Conservation (phyloP, 75 land plant genomes). For the Pinus tabuliformis region DNA sequence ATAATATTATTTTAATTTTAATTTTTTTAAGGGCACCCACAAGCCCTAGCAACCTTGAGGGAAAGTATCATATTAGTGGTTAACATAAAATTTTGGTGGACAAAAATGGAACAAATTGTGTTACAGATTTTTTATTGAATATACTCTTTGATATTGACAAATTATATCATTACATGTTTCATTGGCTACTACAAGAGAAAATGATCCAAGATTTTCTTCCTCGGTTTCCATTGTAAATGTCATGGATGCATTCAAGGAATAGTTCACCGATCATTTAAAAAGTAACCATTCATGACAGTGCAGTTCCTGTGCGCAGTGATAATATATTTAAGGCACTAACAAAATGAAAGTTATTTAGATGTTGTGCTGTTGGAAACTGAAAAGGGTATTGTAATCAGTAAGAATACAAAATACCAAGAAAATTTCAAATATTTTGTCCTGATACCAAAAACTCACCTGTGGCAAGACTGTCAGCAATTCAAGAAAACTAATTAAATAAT, state of each 20-base stretch:
- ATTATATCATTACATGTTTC: not conserved
- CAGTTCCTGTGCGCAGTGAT: not conserved
- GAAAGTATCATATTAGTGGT: too few relatives aligned
- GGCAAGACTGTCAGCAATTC: conserved; percentile 88
- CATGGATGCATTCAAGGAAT: not conserved
- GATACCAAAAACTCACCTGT: conserved; percentile 47
- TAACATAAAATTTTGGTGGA: too few relatives aligned
- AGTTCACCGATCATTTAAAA: not conserved
- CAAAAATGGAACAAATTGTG: too few relatives aligned
- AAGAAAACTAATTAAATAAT: conserved; percentile 61
- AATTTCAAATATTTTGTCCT: not conserved
- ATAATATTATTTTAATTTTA: too few relatives aligned
- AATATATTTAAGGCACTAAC: not conserved
- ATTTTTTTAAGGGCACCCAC: too few relatives aligned
- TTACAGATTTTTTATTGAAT: too few relatives aligned
- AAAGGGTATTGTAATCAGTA: not conserved
- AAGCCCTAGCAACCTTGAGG: too few relatives aligned
- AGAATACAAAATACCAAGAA: not conserved
- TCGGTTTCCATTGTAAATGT: not conserved
- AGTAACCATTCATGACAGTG: not conserved
- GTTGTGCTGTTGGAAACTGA: not conserved
- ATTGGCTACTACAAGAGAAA: not conserved
- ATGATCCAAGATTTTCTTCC: not conserved
- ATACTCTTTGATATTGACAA: too few relatives aligned
- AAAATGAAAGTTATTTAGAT: not conserved